Conservation (phyloP, 1,284 basidiomycete genomes). For the Mycosarcoma mackinlayi region DNA sequence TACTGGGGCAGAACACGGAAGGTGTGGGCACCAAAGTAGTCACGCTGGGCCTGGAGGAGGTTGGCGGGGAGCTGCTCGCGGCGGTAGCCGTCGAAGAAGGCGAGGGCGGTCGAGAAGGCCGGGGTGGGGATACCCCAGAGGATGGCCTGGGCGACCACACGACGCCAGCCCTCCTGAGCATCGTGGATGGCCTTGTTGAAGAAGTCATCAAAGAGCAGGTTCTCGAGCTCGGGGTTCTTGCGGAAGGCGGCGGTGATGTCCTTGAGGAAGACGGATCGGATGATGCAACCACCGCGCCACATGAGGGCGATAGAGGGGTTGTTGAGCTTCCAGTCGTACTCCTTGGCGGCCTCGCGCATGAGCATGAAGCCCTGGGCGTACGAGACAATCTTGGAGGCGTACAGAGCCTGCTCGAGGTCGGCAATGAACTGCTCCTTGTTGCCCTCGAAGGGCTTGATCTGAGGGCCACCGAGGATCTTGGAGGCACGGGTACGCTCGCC, state of each 20-base stretch:
- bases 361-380: slow-evolving; percentile 99
- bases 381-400: slow-evolving; percentile 90
- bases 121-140: slow-evolving; percentile 98
- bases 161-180: slow-evolving; percentile 97
- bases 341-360: slow-evolving; percentile 97
- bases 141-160: slow-evolving; percentile 93
- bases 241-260: slow-evolving; percentile 82
- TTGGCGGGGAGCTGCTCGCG: slow-evolving; percentile 87
- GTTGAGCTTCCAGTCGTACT: slow-evolving; percentile 76
- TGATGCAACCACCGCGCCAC: slow-evolving; percentile 99
- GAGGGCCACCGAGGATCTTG: slow-evolving; percentile 88
- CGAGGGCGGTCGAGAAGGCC: slow-evolving; percentile 93
- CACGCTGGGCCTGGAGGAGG: slow-evolving; percentile 88
- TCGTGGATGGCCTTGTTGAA: slow-evolving; percentile 94
- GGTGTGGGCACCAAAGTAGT: slow-evolving; percentile 70
- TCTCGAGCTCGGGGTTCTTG: slow-evolving; percentile 88
- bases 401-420: slow-evolving; percentile 97
- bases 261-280: slow-evolving; percentile 72
- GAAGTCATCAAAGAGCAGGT: slow-evolving; percentile 95
- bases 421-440: slow-evolving; percentile 99
- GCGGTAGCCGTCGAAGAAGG: slow-evolving; percentile 98
- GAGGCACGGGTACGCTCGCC: slow-evolving; percentile 94
- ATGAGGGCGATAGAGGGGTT: slow-evolving; percentile 97
- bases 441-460: slow-evolving; percentile 91
- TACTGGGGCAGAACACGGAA: slow-evolving; percentile 63